These are phyloP conservation scores for Pestalotiopsis sp. DNA, from an alignment of 2,329 filamentous ascomycete species.

Conservation along the genomic window DNA sequence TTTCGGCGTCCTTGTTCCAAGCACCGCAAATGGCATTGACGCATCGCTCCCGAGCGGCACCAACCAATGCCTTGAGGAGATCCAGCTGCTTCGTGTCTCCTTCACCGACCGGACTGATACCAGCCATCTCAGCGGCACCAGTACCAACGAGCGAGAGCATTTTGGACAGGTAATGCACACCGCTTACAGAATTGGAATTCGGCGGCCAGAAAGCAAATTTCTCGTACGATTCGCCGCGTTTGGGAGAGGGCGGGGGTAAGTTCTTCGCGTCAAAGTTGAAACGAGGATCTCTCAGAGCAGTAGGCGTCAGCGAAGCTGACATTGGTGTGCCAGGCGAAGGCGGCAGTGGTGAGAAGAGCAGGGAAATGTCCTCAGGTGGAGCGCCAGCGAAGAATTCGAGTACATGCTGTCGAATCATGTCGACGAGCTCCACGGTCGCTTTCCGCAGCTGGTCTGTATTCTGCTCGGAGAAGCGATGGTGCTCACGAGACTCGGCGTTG, in stretches of 20 bases:
- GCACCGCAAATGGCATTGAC: constrained; percentile 84
- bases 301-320: constrained; percentile 55
- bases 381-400: constrained; percentile 83
- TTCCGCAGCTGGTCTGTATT: constrained; percentile 74
- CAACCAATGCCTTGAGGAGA: constrained; percentile 74
- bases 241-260: constrained; percentile 75
- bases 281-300: constrained; percentile 67
- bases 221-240: constrained; percentile 84
- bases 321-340: constrained; percentile 69
- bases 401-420: constrained; percentile 78
- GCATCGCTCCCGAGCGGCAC: constrained; percentile 79
- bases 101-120: constrained; percentile 66
- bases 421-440: constrained; percentile 80
- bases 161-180: constrained; percentile 86
- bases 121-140: constrained; percentile 83
- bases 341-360: constrained; percentile 81
- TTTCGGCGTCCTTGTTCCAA: constrained; percentile 93
- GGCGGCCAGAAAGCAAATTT: constrained; percentile 96
- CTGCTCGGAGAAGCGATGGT: constrained; percentile 77
- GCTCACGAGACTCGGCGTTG: constrained; percentile 77
- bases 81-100: constrained; percentile 65
- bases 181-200: constrained; percentile 86
- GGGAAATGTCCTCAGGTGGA: constrained; percentile 87
- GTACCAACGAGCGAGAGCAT: constrained; percentile 83
- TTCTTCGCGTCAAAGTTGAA: constrained; percentile 82